Evolutionary conservation across 2,329 filamentous ascomycete genomes (phyloP).

Genomic region (Aspergillus sp.): DNA sequence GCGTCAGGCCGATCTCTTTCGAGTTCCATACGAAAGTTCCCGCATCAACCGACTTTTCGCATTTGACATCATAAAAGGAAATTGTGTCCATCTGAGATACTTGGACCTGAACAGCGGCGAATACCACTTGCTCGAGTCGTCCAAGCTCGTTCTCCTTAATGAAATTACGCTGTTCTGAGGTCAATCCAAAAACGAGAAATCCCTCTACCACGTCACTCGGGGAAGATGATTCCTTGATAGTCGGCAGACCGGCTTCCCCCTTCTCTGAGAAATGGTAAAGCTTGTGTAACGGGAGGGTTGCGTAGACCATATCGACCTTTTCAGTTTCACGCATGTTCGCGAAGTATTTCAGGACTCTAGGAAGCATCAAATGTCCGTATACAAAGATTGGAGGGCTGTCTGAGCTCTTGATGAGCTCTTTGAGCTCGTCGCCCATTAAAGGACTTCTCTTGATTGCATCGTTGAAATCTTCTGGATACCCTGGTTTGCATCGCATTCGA

Average conservation of each 20-base stretch:
- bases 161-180: slow-evolving; percentile 22
- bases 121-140: slow-evolving; percentile 13
- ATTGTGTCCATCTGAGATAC: slow-evolving; percentile 20
- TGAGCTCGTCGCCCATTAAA: slow-evolving; percentile 21
- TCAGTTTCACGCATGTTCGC: slow-evolving; percentile 18
- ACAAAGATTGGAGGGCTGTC: slow-evolving; percentile 27
- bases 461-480: slow-evolving; percentile 27
- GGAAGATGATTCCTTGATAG: slow-evolving; percentile 23
- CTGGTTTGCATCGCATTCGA: slow-evolving; percentile 23
- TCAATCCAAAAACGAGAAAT: slow-evolving; percentile 28
- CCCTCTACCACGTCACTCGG: slow-evolving; percentile 24
- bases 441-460: slow-evolving; percentile 24
- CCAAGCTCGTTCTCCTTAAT: slow-evolving; percentile 25
- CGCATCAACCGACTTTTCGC: slow-evolving; percentile 22
- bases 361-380: slow-evolving; percentile 31
- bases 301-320: slow-evolving; percentile 30
- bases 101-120: slow-evolving; percentile 23
- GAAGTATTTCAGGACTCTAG: slow-evolving; percentile 30
- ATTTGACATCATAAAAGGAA: slow-evolving; percentile 5
- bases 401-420: slow-evolving; percentile 16
- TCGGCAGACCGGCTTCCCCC: slow-evolving; percentile 16
- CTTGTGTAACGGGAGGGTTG: slow-evolving; percentile 26
- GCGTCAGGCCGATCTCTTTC: slow-evolving; percentile 10
- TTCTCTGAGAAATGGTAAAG: slow-evolving; percentile 21
- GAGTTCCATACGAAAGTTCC: slow-evolving; percentile 27